phyloP scores from a whole-genome alignment of 2,329 filamentous ascomycete species.

The Leptographium procerum region DNA sequence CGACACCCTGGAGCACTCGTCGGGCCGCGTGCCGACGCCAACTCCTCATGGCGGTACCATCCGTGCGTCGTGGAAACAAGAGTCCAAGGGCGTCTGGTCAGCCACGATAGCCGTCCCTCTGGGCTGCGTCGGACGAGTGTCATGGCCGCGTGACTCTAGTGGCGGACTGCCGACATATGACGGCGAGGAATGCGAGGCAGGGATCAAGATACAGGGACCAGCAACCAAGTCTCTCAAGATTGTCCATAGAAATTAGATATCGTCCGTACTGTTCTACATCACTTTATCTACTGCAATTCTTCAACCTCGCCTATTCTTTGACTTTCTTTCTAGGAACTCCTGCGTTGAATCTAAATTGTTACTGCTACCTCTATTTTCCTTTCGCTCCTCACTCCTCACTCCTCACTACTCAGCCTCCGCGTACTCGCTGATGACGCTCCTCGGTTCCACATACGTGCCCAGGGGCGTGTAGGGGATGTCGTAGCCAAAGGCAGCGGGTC shows the following conservation, averaged over 20 bases:
- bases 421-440: slow-evolving; percentile 42
- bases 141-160: neutral
- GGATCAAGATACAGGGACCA: neutral
- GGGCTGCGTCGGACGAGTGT: neutral
- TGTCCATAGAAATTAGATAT: neutral
- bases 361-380: neutral
- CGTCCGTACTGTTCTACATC: too few species aligned
- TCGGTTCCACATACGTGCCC: slow-evolving; percentile 39
- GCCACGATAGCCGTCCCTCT: neutral
- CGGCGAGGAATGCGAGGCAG: neutral
- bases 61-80: neutral
- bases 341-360: neutral
- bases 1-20: neutral
- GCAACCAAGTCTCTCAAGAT: neutral
- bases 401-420: neutral
- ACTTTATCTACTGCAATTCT: neutral
- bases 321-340: too few species aligned
- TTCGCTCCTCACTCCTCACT: too few species aligned
- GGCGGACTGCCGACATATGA: neutral
- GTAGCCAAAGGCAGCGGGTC: slow-evolving; percentile 26
- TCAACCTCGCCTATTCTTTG: too few species aligned
- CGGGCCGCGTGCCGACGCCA: neutral
- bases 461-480: slow-evolving; percentile 36
- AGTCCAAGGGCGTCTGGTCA: neutral
- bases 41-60: neutral